A percentile compares a stretch with the other conserved stretches of the same genome.
phyloP scores from a whole-genome alignment of 352 stramenopile genomes.

The Phytopythium vexans region DNA sequence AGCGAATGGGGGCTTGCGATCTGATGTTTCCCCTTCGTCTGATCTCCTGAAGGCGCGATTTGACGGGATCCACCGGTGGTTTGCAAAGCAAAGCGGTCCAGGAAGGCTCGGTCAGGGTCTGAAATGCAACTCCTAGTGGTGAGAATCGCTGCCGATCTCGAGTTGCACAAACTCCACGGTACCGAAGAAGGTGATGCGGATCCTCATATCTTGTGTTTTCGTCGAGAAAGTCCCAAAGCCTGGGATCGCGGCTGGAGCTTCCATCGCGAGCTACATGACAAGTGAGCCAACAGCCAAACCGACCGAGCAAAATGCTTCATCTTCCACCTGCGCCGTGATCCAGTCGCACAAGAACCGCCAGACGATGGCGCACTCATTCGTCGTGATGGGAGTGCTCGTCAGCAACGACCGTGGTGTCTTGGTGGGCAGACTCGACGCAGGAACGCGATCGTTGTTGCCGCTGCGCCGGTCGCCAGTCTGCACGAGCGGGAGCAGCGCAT shows the following conservation, averaged over 20 bases:
- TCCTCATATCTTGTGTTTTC: slow-evolving; percentile 39
- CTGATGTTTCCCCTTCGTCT: neutral
- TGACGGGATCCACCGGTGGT: slow-evolving; percentile 1
- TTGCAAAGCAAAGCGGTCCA: slow-evolving; percentile 48
- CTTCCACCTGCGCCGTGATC: slow-evolving; percentile 51
- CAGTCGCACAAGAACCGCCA: slow-evolving; percentile 76
- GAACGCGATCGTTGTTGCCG: too few species aligned
- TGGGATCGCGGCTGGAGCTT: slow-evolving; percentile 61
- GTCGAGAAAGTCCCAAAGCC: slow-evolving; percentile 64
- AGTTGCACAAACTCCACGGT: slow-evolving; percentile 6
- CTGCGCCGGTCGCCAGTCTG: too few species aligned
- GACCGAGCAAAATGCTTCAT: neutral
- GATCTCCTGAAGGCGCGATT: neutral
- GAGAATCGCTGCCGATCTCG: neutral
- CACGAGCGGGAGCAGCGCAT: neutral
- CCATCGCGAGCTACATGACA: slow-evolving; percentile 58
- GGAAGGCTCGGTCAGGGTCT: slow-evolving; percentile 59
- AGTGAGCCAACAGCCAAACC: neutral
- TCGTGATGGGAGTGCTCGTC: slow-evolving; percentile 43
- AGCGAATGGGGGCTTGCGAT: slow-evolving; percentile 18
- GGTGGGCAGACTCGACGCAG: slow-evolving; percentile 6
- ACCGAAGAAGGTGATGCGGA: slow-evolving; percentile 68
- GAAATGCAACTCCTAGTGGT: neutral
- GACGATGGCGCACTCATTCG: slow-evolving; percentile 39
- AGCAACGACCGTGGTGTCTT: slow-evolving; percentile 59